phyloP scores from a whole-genome alignment of 495 filamentous ascomycete species.

The Talaromyces liani region DNA sequence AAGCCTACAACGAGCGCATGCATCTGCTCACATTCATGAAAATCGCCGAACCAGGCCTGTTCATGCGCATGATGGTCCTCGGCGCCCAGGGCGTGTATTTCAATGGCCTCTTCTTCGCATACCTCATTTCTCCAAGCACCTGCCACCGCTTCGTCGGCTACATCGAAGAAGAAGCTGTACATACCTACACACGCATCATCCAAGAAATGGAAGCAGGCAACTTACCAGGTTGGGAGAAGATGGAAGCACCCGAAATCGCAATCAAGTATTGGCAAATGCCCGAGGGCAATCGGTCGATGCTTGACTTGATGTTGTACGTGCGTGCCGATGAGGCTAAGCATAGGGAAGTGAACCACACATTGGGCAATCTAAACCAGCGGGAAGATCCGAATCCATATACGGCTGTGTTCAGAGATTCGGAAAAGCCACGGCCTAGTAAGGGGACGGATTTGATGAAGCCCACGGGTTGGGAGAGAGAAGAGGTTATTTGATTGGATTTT shows the following conservation, averaged over 20 bases:
- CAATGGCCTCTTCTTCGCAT: conserved; percentile 85
- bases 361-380: conserved; percentile 74
- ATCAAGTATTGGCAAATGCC: conserved; percentile 90
- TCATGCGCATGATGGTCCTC: conserved; percentile 83
- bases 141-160: conserved; percentile 97
- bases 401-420: conserved; percentile 59
- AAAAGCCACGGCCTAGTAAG: conserved; percentile 59
- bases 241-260: conserved; percentile 81
- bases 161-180: conserved; percentile 91
- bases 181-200: conserved; percentile 88
- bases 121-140: conserved; percentile 81
- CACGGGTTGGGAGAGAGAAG: conserved; percentile 74
- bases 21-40: conserved; percentile 93
- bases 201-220: conserved; percentile 75
- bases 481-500: conserved; percentile 53
- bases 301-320: conserved; percentile 78
- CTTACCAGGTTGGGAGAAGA: conserved; percentile 73
- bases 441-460: conserved; percentile 60
- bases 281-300: conserved; percentile 73
- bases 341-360: conserved; percentile 92
- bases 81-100: conserved; percentile 86
- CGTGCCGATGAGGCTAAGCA: conserved; percentile 96
- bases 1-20: conserved; percentile 94
- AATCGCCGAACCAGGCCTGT: conserved; percentile 78
- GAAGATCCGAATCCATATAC: conserved; percentile 88